Evolutionary conservation across 306 rosid species (phyloP).

Genomic region (Prinsepia uniflora): DNA sequence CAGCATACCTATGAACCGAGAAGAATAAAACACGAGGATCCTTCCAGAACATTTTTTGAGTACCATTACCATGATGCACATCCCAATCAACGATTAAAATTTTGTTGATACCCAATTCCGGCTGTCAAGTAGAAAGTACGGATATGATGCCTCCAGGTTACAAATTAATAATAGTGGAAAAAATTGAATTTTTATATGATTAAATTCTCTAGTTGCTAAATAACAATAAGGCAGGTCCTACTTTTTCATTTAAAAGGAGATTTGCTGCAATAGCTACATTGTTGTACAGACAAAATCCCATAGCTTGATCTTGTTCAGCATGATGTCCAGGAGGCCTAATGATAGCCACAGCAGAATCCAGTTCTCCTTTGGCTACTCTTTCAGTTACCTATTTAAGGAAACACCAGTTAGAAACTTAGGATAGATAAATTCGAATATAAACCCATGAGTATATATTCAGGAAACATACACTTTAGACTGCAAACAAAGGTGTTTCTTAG

Average conservation of each 20-base stretch:
- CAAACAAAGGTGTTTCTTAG: background rate
- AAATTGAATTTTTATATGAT: background rate
- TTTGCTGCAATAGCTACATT: constrained; percentile 82
- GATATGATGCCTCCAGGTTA: constrained; percentile 17
- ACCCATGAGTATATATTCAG: background rate
- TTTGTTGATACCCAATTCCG: constrained; percentile 65
- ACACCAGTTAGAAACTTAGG: constrained; percentile 19
- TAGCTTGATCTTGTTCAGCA: constrained; percentile 75
- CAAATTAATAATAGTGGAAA: constrained; percentile 6
- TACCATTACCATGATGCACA: constrained; percentile 96
- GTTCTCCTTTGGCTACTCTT: constrained; percentile 77
- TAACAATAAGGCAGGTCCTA: constrained; percentile 30
- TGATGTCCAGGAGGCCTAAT: constrained; percentile 99
- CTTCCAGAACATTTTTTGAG: constrained; percentile 84
- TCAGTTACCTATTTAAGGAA: constrained; percentile 51
- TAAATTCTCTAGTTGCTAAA: constrained; percentile 2
- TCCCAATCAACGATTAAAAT: constrained; percentile 97
- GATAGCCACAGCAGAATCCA: constrained; percentile 74
- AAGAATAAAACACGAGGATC: constrained; percentile 87
- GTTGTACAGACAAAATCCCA: constrained; percentile 93
- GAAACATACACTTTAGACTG: background rate
- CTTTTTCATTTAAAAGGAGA: constrained; percentile 64
- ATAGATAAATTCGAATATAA: background rate
- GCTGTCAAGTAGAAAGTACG: constrained; percentile 51
- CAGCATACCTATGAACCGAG: constrained; percentile 85